Base-by-base conservation (phyloP, 352 stramenopile species). In the Globisporangium alternatum region DNA sequence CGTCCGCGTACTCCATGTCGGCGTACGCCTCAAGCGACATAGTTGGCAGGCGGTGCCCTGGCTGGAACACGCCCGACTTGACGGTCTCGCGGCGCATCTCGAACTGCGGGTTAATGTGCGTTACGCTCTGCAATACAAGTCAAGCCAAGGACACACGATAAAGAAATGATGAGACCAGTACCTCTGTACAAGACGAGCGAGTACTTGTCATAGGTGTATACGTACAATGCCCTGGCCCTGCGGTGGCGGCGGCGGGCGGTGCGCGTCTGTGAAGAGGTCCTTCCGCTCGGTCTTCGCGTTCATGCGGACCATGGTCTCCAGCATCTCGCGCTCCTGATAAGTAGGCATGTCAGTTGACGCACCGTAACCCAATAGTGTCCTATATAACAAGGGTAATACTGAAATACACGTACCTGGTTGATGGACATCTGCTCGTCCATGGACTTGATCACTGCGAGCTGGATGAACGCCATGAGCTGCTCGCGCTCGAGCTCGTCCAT, bases 11-110 rank as follows among this genome's bases (percentile, higher is more conserved):
- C 75, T 98, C 91, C 5, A 77, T 75, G 45, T 98, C 89, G 6
- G 81, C 97, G 60, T 98, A 90, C 69, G 98, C 93, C 56, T 97
- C 86, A 17, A 99, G 71, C 48, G 90, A 91, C 91, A 99, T 98
- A 21, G 96, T 99, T 17, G 97, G 97, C 58, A 97, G 81, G 57
- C 96, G 96, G 76, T 98, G 97, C n/a, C 89, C 89, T 30, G 96
- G 95, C 69, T 97, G 85, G 79, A 99, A 99, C 22, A 99, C 96
- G 9, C 81, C 65, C 43, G 84, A 90, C 17, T 82, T 81, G 62
- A 97, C 77, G n/a, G 78, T 87, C 67, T 97, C 87, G n/a, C 82
- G 81, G n/a, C 76, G 75, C 81, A 96, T 95, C 62, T 93, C 81
- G 66, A 96, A 88, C 73, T 89, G 80, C 31, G 83, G 83, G 49